Evolutionary conservation across 2,329 filamentous ascomycete genomes (phyloP).

Genomic region (Aotearoamyces nothofagi): DNA sequence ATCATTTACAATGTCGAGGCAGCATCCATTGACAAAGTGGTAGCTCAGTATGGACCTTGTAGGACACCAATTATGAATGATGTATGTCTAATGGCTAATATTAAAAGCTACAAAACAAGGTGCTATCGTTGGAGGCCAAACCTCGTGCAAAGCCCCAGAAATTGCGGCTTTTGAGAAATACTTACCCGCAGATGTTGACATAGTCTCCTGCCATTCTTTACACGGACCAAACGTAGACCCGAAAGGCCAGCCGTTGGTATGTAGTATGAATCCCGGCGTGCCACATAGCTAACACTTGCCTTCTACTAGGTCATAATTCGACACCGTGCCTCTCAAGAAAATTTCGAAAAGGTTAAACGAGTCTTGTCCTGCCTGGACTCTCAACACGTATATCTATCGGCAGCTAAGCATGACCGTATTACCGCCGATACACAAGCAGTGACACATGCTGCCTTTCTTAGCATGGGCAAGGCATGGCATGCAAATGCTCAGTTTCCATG

Average conservation of each 20-base stretch:
- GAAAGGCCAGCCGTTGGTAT: slow-evolving; percentile 75
- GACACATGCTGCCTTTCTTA: slow-evolving; percentile 90
- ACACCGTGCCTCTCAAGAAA: slow-evolving; percentile 69
- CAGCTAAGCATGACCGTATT: slow-evolving; percentile 84
- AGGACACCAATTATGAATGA: slow-evolving; percentile 31
- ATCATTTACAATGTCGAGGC: slow-evolving; percentile 99
- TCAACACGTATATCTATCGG: slow-evolving; percentile 76
- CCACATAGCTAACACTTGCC: slow-evolving; percentile 6
- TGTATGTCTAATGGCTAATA: slow-evolving; percentile 1
- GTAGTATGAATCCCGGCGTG: slow-evolving; percentile 7
- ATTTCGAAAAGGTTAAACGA: slow-evolving; percentile 62
- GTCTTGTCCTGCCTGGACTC: slow-evolving; percentile 75
- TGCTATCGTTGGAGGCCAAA: slow-evolving; percentile 93
- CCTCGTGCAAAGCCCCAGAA: slow-evolving; percentile 94
- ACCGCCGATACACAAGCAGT: slow-evolving; percentile 97
- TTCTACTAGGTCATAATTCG: slow-evolving; percentile 62
- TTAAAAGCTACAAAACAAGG: slow-evolving; percentile 74
- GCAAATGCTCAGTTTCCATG: slow-evolving; percentile 92
- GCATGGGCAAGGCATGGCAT: slow-evolving; percentile 97
- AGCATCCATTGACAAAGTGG: slow-evolving; percentile 74
- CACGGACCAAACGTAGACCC: slow-evolving; percentile 87
- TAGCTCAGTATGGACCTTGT: slow-evolving; percentile 86
- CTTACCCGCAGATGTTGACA: slow-evolving; percentile 77
- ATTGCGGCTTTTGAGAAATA: slow-evolving; percentile 85
- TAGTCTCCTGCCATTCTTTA: slow-evolving; percentile 90